These are phyloP conservation scores for Fusarium torreyae DNA, from an alignment of 2,329 filamentous ascomycete species.

Conservation along the genomic window DNA sequence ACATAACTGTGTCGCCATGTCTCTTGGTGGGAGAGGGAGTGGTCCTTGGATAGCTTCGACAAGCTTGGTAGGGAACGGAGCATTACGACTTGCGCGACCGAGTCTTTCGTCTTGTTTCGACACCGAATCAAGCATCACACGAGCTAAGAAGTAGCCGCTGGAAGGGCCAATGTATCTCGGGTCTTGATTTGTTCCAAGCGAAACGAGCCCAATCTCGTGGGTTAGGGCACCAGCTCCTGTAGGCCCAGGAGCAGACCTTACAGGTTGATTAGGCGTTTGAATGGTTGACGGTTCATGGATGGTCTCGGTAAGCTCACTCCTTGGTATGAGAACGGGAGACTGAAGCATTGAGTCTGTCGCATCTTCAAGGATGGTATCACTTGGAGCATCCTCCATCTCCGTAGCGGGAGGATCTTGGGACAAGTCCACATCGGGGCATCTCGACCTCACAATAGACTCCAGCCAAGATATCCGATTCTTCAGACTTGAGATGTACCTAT, in stretches of 20 bases:
- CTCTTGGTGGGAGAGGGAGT: constrained; percentile 50
- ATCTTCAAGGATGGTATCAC: constrained; percentile 21
- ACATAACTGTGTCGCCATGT: constrained; percentile 59
- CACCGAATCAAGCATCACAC: constrained; percentile 61
- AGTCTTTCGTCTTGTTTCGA: constrained; percentile 46
- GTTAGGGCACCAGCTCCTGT: constrained; percentile 52
- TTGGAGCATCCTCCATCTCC: constrained; percentile 31
- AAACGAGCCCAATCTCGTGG: constrained; percentile 69
- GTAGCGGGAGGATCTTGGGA: constrained; percentile 39
- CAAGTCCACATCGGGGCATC: constrained; percentile 61
- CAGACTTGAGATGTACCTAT: constrained; percentile 54
- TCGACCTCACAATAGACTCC: constrained; percentile 59
- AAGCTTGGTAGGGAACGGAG: constrained; percentile 48
- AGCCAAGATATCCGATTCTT: constrained; percentile 62
- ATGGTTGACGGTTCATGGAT: neutral
- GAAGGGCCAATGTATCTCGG: constrained; percentile 70
- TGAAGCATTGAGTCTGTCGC: constrained; percentile 3
- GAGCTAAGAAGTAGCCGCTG: constrained; percentile 68
- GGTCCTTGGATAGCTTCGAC: constrained; percentile 54
- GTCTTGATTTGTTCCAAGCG: constrained; percentile 63
- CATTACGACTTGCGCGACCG: constrained; percentile 13
- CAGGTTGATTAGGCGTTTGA: constrained; percentile 23
- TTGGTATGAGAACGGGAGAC: neutral
- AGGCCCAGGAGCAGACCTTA: constrained; percentile 28
- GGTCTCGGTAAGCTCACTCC: neutral